phyloP scores from a whole-genome alignment of 2,329 filamentous ascomycete species.

The Aplosporella prunicola region DNA sequence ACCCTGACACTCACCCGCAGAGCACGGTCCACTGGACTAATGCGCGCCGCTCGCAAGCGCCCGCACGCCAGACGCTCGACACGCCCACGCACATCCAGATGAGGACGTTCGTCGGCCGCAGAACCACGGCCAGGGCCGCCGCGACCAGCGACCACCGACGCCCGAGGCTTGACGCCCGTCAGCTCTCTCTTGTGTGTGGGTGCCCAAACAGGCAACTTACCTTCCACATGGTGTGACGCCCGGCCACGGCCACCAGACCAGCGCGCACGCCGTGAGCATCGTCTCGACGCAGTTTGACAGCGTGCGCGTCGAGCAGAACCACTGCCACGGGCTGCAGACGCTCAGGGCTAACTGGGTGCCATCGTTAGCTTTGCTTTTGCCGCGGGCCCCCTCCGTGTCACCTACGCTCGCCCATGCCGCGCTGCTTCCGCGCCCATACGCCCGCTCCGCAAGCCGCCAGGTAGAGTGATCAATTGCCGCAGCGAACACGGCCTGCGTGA shows the following conservation, averaged over 20 bases:
- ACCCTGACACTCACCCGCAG: constrained; percentile 40
- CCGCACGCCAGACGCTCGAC: constrained; percentile 40
- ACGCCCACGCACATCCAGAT: constrained; percentile 67
- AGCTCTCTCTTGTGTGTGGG: background rate
- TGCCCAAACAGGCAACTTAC: constrained; percentile 5
- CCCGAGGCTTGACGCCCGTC: background rate
- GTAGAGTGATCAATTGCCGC: constrained; percentile 77
- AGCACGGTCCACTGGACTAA: constrained; percentile 55
- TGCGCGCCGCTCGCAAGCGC: constrained; percentile 37
- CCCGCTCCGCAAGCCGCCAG: constrained; percentile 65
- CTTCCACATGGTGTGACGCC: constrained; percentile 30
- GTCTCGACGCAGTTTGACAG: constrained; percentile 92
- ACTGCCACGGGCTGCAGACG: constrained; percentile 81
- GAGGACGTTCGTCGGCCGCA: constrained; percentile 81
- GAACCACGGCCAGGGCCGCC: constrained; percentile 71
- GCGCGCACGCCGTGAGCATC: constrained; percentile 69
- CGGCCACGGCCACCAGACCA: constrained; percentile 82
- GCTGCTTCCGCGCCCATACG: constrained; percentile 59
- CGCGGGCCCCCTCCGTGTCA: constrained; percentile 13
- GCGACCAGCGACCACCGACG: constrained; percentile 58
- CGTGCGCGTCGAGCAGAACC: constrained; percentile 87
- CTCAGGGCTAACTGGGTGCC: constrained; percentile 55
- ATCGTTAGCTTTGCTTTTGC: background rate
- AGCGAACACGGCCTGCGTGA: constrained; percentile 68
- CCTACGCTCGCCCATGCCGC: constrained; percentile 62